Evolutionary conservation across 1,284 basidiomycete species (phyloP).

Genomic region (Fistulinella staudtii): DNA sequence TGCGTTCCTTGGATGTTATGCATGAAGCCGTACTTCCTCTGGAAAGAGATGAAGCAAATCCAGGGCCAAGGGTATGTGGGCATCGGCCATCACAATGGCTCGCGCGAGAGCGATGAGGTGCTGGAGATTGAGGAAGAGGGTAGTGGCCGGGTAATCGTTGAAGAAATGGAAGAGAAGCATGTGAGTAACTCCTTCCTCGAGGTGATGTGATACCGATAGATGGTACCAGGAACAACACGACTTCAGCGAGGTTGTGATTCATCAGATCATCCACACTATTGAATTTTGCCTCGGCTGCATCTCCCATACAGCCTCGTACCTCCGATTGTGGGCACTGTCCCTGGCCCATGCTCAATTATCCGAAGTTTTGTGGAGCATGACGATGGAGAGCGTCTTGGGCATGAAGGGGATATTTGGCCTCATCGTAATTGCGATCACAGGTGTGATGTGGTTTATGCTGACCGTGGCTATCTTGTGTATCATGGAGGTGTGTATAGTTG

Average conservation of each 20-base stretch:
- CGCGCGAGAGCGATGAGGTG: conserved; percentile 51
- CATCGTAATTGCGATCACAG: conserved; percentile 63
- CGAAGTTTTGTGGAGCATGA: conserved; percentile 92
- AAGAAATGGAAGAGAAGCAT: conserved; percentile 63
- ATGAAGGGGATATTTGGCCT: conserved; percentile 54
- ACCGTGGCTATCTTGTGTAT: conserved; percentile 82
- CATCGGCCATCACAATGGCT: conserved; percentile 50
- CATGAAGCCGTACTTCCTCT: conserved; percentile 91
- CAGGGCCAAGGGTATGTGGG: conserved; percentile 84
- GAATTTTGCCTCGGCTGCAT: conserved; percentile 99
- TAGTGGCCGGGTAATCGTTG: conserved; percentile 69
- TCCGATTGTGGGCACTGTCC: conserved; percentile 98
- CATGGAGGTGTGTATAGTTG: conserved; percentile 81
- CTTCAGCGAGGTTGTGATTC: conserved; percentile 92
- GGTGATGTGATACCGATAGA: conserved; percentile 13
- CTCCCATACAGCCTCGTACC: conserved; percentile 98
- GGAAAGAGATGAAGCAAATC: conserved; percentile 87
- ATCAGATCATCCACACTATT: conserved; percentile 97
- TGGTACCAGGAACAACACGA: conserved; percentile 68
- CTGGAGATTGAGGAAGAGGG: conserved; percentile 85
- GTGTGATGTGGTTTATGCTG: conserved; percentile 76
- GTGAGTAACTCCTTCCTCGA: conserved; percentile 41
- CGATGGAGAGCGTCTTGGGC: conserved; percentile 57
- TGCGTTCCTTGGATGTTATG: conserved; percentile 97
- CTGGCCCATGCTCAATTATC: conserved; percentile 97